Evolutionary conservation across 164 flowering plant species (phyloP), one percentile per base, ranked within the genome.

Genomic region (Magnolia sinica): DNA sequence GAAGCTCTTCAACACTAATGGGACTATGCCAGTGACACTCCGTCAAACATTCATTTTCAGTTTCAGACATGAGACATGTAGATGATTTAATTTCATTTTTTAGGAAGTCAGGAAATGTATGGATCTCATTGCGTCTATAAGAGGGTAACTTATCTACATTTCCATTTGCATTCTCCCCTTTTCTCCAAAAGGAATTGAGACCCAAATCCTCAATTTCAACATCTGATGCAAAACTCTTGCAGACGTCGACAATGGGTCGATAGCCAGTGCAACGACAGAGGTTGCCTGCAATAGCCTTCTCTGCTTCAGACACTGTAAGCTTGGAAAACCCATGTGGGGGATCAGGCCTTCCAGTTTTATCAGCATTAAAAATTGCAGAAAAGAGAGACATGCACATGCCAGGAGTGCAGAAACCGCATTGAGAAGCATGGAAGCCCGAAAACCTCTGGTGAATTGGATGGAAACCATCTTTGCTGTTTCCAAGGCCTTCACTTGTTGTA

Each of bases 221-320:
- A 88, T 93, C 91, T 45, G 84, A 79, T 19, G 97, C 92, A 86
- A 92, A 93, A 79, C 97, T 92, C 80, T 92, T 95, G 85, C 99
- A 93, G 24, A 85, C 97, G 88, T 95, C 99, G 22, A 84, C 88
- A 77, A 95, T 95, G 23, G 99, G 91, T 24, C 98, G 88, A 77
- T 93, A 95, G 31, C 99, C 99, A 50, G 98, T 95, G 76, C 98
- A 95, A n/a, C 98, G 91, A 73, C 99, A 95, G 29, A 95, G 91
- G 80, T 93, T 92, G 67, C 99, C 97, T 5, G 89, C 78, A 74
- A 92, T 82, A 65, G 97, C 79, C 78, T 80, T 91, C 82, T 92
- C 95, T 52, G 97, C 96, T 78, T 93, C 95, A 19, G 84, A 81
- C 74, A 83, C 86, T 10, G 88, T 87, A 23, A 95, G 84, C 78